phyloP scores from a whole-genome alignment of 805 yeast species.

The Ogataea naganishii region DNA sequence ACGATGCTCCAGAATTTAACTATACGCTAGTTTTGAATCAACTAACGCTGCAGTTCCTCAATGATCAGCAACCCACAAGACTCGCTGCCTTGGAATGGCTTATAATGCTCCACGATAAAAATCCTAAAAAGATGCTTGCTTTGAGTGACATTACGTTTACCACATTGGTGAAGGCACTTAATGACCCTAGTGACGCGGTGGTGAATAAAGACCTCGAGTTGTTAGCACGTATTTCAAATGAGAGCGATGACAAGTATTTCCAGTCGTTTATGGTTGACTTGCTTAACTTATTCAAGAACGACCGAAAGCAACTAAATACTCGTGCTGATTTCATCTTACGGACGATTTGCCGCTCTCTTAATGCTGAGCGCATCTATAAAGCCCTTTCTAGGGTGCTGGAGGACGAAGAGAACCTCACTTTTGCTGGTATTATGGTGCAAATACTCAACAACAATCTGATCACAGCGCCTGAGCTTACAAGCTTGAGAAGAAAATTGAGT shows the following conservation, averaged over 20 bases:
- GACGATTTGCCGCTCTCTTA: slow-evolving; percentile 71
- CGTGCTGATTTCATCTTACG: slow-evolving; percentile 80
- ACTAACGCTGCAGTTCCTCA: slow-evolving; percentile 61
- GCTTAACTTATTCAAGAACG: slow-evolving; percentile 59
- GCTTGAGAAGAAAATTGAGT: slow-evolving; percentile 57
- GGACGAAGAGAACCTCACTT: slow-evolving; percentile 51
- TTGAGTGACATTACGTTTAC: slow-evolving; percentile 61
- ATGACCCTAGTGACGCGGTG: slow-evolving; percentile 66
- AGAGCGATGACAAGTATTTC: slow-evolving; percentile 69
- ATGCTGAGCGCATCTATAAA: slow-evolving; percentile 76
- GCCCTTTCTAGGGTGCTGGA: slow-evolving; percentile 71
- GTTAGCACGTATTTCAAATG: slow-evolving; percentile 62
- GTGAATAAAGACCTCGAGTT: slow-evolving; percentile 65
- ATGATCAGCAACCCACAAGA: slow-evolving; percentile 73
- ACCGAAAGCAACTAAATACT: slow-evolving; percentile 54
- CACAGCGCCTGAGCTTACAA: slow-evolving; percentile 73
- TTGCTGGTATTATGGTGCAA: slow-evolving; percentile 75
- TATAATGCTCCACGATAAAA: slow-evolving; percentile 65
- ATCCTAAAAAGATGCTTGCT: slow-evolving; percentile 46
- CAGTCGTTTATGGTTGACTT: slow-evolving; percentile 66
- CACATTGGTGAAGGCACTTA: slow-evolving; percentile 64
- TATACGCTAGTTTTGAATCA: slow-evolving; percentile 59
- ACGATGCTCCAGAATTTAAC: slow-evolving; percentile 29
- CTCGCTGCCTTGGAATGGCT: slow-evolving; percentile 88
- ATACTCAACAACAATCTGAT: slow-evolving; percentile 79